Conservation (phyloP, 108 stramenopile genomes). For the Aurantiochytrium sp. region DNA sequence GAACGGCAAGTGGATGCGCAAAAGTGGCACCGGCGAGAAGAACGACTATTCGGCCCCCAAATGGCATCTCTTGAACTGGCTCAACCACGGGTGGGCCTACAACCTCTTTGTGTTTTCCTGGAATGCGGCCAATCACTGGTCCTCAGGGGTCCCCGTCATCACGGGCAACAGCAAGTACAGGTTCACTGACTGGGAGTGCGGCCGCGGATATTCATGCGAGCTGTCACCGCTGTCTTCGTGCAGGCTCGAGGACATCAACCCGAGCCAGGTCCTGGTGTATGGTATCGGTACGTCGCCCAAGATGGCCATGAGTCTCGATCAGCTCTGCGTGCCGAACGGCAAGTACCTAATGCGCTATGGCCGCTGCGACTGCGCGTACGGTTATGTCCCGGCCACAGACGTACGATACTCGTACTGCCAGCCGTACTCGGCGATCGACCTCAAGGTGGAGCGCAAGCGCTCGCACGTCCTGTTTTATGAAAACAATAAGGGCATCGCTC, state of each 20-base stretch:
- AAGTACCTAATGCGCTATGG: background rate
- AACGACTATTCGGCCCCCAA: background rate
- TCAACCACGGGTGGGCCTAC: conserved; percentile 23
- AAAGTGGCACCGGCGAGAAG: background rate
- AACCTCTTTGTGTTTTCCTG: conserved; percentile 18
- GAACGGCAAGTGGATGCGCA: background rate
- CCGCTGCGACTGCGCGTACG: background rate
- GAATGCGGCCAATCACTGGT: background rate
- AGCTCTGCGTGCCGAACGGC: background rate
- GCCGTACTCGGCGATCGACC: background rate
- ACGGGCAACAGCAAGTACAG: background rate
- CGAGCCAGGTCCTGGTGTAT: background rate
- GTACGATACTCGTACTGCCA: background rate
- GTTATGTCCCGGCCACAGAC: background rate
- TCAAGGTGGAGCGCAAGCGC: background rate
- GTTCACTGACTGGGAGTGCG: background rate
- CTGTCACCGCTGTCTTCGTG: background rate
- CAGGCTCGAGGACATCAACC: background rate
- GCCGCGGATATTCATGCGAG: background rate
- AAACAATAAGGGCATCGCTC: background rate
- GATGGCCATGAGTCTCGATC: background rate
- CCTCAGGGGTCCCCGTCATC: background rate
- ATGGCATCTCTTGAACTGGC: conserved; percentile 2
- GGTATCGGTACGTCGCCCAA: background rate
- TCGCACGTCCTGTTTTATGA: background rate